Evolutionary conservation across 345 rosid genomes (phyloP), one percentile per base, ranked within the genome.

Genomic region (Turritis glabra): DNA sequence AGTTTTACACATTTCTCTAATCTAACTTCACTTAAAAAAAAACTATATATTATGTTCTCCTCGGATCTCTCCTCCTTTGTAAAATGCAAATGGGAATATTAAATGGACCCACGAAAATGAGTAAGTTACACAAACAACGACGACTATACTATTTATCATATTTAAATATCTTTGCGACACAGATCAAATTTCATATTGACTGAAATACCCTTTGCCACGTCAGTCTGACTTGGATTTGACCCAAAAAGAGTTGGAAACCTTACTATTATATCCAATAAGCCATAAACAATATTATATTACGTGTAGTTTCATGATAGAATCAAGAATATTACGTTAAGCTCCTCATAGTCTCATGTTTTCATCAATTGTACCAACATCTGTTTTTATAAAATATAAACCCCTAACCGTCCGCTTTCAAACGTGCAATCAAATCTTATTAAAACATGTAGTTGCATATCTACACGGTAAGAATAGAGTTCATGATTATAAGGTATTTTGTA

Each of bases 171-270:
- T 22, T 29, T 8, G 41, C 15, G 26, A 59, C 7, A 15, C 56
- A 52, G 14, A 76, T 30, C 46, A 47, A 23, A 37, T 38, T 60
- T 14, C 3, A 15, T 52, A 61, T 48, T 50, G 14, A 60, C 38
- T 25, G 43, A 30, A 23, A 43, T 54, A 37, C 23, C 78, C 71
- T 22, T 18, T 26, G 35, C 64, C 81, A 78, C 78, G 51, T 73
- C 72, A 26, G 19, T 44, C 61, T 73, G 81, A 78, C 74, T 78
- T 60, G 71, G 75, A 78, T 47, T 67, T 67, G 73, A 65, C 64
- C 77, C 26, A 17, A 25, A 78, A 59, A 73, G 64, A n/a, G 46
- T 19, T 60, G 58, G 33, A 73, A 48, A 47, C 43, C 13, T 10
- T 15, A 12, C 23, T 67, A 71, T 56, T 69, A 12, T n/a, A 41